Base-by-base conservation (phyloP, 1,284 basidiomycete genomes). In the Schizophyllum amplum region DNA sequence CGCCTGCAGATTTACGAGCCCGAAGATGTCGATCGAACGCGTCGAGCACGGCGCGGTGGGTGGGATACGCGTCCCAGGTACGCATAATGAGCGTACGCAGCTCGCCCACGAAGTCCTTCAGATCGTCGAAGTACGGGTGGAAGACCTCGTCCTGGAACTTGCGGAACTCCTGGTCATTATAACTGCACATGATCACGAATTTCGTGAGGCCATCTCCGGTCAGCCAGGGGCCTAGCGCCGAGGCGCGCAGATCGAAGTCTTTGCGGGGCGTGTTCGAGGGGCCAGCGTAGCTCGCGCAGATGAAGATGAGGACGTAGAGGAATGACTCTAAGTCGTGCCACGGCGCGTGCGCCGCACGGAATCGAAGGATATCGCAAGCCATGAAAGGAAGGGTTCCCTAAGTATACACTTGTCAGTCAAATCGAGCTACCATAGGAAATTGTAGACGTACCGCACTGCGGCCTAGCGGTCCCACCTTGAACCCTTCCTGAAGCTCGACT, bases 351-450 rank as follows among this genome's bases (percentile, higher is more conserved):
- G 13, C 49, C 15, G 55, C 13, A 33, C 27, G 27, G 20, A 56
- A 49, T 15, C 54, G 59, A 33, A 59, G 26, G 15, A 59, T 23
- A 27, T 49, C 53, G 5, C 49, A 53, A 11, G 59, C 54, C 56
- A 57, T 57, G 56, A 60, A 60, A 25, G 27, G 17, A 24, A 53
- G 54, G 42, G 56, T 60, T 24, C 59, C 56, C 59, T 60, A 9
- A 27, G n/a, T 13, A 33, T 6, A 33, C 6, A 33, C 6, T 33
- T 5, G 13, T 5, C 13, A 33, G 5, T 13, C 27, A 33, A 33
- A 13, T 33, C 5, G 5, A 5, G 13, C 13, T 6, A 6, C 27
- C 27, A 52, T 4, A 7, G 15, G n/a, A 15, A 9, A n/a, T 9
- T 26, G 42, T 1, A 11, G 5, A 27, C 50, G 11, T 52, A 54